Conservation (phyloP, 176 grass and related monocot species). For the Zoysia japonica region DNA sequence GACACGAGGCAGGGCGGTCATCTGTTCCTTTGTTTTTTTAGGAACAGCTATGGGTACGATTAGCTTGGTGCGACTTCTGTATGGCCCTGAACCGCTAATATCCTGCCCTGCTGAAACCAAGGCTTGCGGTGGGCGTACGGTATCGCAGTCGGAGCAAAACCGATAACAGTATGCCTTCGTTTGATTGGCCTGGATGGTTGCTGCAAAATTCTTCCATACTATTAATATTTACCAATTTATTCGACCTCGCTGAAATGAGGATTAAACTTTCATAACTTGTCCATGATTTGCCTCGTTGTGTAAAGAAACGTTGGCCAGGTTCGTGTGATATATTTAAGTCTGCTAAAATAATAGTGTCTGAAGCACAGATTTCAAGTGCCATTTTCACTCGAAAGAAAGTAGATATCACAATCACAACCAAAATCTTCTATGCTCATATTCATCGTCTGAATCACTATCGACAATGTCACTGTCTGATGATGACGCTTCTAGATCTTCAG, state of each 20-base stretch:
- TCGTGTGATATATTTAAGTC: neutral
- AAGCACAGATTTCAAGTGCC: neutral
- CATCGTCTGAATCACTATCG: conserved; percentile 38
- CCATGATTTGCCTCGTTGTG: neutral
- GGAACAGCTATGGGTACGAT: no score
- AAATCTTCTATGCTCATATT: conserved; percentile 26
- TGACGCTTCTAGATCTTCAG: conserved; percentile 33
- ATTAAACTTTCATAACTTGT: neutral
- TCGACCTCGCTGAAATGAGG: neutral
- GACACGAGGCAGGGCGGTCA: no score
- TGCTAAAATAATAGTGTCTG: neutral
- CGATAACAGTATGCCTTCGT: neutral
- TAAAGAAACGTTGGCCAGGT: neutral
- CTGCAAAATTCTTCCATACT: neutral
- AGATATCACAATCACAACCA: conserved; percentile 8
- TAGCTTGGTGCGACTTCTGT: no score
- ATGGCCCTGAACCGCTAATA: no score
- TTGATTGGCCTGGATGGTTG: neutral
- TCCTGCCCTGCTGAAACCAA: no score
- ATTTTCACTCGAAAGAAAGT: neutral
- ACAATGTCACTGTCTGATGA: conserved; percentile 39
- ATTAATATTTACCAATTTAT: neutral
- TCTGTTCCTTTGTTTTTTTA: no score
- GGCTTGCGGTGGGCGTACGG: no score
- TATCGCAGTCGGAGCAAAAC: no score